Evolutionary conservation across 73 alveolate species (phyloP).

Genomic region (Paramecium sexaurelia): DNA sequence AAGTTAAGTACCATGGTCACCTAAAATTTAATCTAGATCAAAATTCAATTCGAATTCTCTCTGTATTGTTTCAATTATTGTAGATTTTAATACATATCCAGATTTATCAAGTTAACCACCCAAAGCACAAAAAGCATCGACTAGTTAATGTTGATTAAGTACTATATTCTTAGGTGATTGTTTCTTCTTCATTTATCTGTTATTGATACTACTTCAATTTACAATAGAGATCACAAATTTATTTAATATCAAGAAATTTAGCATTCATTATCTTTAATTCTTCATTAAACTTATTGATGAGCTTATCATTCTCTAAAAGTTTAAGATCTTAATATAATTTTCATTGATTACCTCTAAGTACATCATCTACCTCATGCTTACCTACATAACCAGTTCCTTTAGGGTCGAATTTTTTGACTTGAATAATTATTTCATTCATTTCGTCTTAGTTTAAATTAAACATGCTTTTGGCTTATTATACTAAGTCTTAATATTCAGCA

Average conservation of each 20-base stretch:
- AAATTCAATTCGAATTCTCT: conserved; percentile 74
- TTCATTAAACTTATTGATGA: background rate
- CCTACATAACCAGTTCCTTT: conserved; percentile 39
- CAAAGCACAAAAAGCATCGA: conserved; percentile 80
- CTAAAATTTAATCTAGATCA: conserved; percentile 76
- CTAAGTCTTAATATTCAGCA: background rate
- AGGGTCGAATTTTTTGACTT: conserved; percentile 32
- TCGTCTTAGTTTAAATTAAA: conserved; percentile 20
- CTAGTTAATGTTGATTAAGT: conserved; percentile 22
- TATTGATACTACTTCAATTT: conserved; percentile 8
- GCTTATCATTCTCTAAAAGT: background rate
- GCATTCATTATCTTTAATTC: conserved; percentile 38
- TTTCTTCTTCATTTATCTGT: conserved; percentile 23
- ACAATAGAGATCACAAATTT: conserved; percentile 32
- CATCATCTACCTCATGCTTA: conserved; percentile 42
- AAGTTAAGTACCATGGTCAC: conserved; percentile 65
- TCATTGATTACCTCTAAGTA: conserved; percentile 13
- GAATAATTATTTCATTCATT: background rate
- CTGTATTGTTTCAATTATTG: conserved; percentile 68
- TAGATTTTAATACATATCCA: conserved; percentile 69
- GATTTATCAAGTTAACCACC: conserved; percentile 75
- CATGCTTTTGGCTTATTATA: background rate
- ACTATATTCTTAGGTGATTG: conserved; percentile 52
- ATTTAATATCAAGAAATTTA: background rate
- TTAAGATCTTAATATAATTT: background rate